Evolutionary conservation across 345 rosid species (phyloP).

Genomic region (Camelina sativa): DNA sequence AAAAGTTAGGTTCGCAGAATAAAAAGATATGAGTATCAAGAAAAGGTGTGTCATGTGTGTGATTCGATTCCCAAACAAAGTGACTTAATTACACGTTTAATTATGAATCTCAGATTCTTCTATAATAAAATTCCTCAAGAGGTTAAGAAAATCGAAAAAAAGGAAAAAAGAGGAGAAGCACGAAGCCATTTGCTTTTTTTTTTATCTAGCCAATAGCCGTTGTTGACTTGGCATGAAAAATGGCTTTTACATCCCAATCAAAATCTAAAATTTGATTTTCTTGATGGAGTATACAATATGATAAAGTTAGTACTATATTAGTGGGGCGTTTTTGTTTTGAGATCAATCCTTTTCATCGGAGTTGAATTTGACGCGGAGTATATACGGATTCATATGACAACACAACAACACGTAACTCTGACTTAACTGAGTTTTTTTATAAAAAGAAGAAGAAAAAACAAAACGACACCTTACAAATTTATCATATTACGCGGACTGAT

Average conservation of each 20-base stretch:
- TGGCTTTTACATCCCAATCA: constrained; percentile 2
- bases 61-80: constrained; percentile 1
- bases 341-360: constrained; percentile 12
- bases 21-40: not conserved
- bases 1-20: constrained; percentile 1
- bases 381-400: constrained; percentile 7
- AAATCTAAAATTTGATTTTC: not conserved
- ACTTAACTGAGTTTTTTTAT: not conserved
- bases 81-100: not conserved
- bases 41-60: not conserved
- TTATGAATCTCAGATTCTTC: not conserved
- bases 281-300: not conserved
- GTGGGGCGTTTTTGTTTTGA: too few relatives aligned
- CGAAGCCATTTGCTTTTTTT: constrained; percentile 1
- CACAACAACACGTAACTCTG: not conserved
- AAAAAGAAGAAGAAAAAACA: not conserved
- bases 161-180: constrained; percentile 1
- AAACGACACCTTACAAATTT: not conserved
- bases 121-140: not conserved
- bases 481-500: not conserved
- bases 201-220: not conserved
- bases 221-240: constrained; percentile 27
- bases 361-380: constrained; percentile 15
- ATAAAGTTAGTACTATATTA: too few relatives aligned
- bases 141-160: not conserved